Evolutionary conservation across 2,329 filamentous ascomycete species (phyloP).

Genomic region (Fusarium transvaalense): DNA sequence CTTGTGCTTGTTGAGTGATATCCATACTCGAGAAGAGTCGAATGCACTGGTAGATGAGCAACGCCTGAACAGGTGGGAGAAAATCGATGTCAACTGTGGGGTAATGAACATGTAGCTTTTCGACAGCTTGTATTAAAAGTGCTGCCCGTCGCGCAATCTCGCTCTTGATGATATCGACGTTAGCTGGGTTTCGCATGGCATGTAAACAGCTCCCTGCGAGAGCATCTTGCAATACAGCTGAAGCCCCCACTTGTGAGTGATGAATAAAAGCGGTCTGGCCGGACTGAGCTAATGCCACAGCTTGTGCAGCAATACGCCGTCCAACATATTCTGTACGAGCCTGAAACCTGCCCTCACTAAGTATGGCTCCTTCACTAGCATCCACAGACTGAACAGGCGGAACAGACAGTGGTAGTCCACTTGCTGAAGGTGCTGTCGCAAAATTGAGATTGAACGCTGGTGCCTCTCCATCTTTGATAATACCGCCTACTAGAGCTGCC

Average conservation of each 20-base stretch:
- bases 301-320: not conserved
- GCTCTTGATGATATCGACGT: not conserved
- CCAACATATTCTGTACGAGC: slow-evolving; percentile 1
- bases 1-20: slow-evolving; percentile 1
- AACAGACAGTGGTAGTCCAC: not conserved
- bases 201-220: not conserved
- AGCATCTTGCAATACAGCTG: not conserved
- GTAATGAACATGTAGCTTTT: not conserved
- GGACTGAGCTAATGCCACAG: not conserved
- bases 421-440: not conserved
- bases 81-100: fast-evolving
- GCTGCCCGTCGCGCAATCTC: not conserved
- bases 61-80: not conserved
- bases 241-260: not conserved
- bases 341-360: not conserved
- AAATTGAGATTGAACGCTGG: fast-evolving
- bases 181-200: not conserved
- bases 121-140: not conserved
- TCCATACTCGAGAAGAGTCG: not conserved
- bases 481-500: fast-evolving
- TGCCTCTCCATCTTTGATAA: not conserved
- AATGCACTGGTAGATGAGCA: not conserved
- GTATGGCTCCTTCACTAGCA: not conserved
- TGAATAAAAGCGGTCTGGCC: not conserved
- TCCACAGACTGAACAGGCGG: not conserved